A percentile compares a stretch with the other conserved stretches of the same genome.
Conservation (phyloP, 2,329 filamentous ascomycete species). For the Hypocrella siamensis region DNA sequence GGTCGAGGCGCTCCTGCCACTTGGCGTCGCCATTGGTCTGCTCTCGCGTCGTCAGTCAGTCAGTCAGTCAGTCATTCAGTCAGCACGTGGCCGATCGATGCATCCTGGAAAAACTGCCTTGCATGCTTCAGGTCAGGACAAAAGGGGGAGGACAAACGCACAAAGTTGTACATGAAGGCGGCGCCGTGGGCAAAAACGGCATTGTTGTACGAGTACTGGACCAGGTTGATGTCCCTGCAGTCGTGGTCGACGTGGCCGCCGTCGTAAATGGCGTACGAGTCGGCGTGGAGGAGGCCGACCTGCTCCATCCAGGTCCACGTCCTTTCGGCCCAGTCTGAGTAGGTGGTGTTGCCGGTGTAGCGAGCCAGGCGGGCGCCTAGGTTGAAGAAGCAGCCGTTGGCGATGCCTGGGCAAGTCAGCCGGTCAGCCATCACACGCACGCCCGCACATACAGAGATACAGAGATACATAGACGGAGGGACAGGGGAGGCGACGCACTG, state of each 20-base stretch:
- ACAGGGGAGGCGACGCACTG: too few species aligned
- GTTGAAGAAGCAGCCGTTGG: slow-evolving; percentile 49
- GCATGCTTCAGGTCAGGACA: too few species aligned
- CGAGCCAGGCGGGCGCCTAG: slow-evolving; percentile 53
- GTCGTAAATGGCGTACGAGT: slow-evolving; percentile 44
- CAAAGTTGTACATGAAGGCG: slow-evolving; percentile 48
- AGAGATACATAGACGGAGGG: too few species aligned
- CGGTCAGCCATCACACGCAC: too few species aligned
- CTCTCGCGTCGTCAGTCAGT: neutral
- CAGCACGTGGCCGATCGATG: too few species aligned
- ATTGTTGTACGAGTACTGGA: slow-evolving; percentile 46
- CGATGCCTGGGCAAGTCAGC: too few species aligned
- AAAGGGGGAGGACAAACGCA: too few species aligned
- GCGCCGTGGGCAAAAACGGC: slow-evolving; percentile 41
- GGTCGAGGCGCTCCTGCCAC: slow-evolving; percentile 35
- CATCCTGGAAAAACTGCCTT: too few species aligned
- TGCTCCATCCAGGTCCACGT: slow-evolving; percentile 44
- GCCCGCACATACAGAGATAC: too few species aligned
- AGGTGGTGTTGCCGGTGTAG: slow-evolving; percentile 52
- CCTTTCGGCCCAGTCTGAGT: slow-evolving; percentile 46
- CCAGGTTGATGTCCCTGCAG: slow-evolving; percentile 37
- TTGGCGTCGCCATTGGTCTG: slow-evolving; percentile 29
- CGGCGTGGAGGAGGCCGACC: slow-evolving; percentile 42
- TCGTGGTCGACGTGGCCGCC: slow-evolving; percentile 35
- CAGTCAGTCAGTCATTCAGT: too few species aligned